These are phyloP conservation scores for Penicillium sp. DNA, from an alignment of 2,329 filamentous ascomycete species.

Conservation along the genomic window DNA sequence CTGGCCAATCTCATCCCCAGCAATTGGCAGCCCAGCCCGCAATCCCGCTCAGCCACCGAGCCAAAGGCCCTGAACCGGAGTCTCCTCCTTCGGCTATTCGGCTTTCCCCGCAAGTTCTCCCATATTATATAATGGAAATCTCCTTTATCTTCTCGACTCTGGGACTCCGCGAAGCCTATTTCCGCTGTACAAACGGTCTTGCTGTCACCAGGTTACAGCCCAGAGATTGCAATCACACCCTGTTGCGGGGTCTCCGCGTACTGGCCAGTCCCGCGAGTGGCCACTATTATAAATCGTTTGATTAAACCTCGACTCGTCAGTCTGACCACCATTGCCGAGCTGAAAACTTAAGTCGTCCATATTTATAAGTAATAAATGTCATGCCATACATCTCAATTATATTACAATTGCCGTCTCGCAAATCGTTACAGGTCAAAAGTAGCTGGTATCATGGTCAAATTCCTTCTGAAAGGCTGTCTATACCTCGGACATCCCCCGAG, in stretches of 20 bases:
- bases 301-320: background rate
- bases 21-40: background rate
- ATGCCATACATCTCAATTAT: background rate
- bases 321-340: background rate
- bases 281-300: background rate
- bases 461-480: background rate
- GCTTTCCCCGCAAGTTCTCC: constrained; percentile 11
- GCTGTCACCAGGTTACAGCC: background rate
- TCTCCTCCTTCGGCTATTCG: constrained; percentile 9
- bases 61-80: background rate
- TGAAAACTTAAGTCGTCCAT: background rate
- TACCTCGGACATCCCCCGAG: background rate
- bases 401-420: constrained; percentile 4
- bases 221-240: background rate
- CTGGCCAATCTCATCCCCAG: background rate
- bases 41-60: background rate
- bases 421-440: background rate
- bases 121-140: constrained; percentile 6
- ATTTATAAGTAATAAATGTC: background rate
- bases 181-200: background rate
- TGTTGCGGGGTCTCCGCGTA: background rate
- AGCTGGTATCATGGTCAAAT: constrained; percentile 6
- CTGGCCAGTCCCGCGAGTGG: background rate
- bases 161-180: background rate
- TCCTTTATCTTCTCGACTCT: background rate